Evolutionary conservation across 192 early-diverging fungal genomes (phyloP), one percentile per base, ranked within the genome.

Genomic region (Coemansia sp.): DNA sequence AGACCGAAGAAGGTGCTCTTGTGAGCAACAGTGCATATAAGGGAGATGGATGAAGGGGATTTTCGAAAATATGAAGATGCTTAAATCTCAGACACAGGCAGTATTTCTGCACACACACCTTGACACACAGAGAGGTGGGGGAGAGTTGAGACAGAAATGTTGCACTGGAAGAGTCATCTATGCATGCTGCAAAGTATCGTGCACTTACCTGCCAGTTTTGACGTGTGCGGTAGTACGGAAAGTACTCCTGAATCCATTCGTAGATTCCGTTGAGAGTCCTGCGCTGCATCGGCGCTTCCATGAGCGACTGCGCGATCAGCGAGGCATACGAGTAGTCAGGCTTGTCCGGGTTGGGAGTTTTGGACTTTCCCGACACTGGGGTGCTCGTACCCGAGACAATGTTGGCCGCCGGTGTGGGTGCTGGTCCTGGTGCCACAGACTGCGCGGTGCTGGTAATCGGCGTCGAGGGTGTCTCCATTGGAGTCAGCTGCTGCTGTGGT

Each of bases 211-310:
- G 80, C 75, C 75, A 78, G 75, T 77, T 77, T 64, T 85, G 84
- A 30, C 91, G 91, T 29, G 87, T 87, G 64, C 84, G 79, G 60
- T 89, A 95, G 74, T 92, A 94, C 26, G 91, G 90, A 65, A 89
- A 94, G 66, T 89, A 71, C 35, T 88, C 86, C 67, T 87, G 86
- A 25, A 93, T 87, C 85, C 89, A 94, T 42, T 89, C 84, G 77
- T 95, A 95, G 60, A 95, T 94, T n/a, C 90, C 92, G 61, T 89
- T 90, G 29, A 95, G 84, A 0, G 94, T 93, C 58, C 93, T 74
- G 62, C 86, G 85, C 68, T 89, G 83, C 51, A 81, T 75, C 15
- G 86, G 85, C 33, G 82, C 85, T 18, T 83, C 84, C 57, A 88
- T 81, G 59, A 95, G 91, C 39, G 94, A 92, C 72, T 93, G 86